A percentile compares a stretch with the other conserved stretches of the same genome.
Conservation (phyloP, 805 yeast genomes). For the Metschnikowia lochheadii region DNA sequence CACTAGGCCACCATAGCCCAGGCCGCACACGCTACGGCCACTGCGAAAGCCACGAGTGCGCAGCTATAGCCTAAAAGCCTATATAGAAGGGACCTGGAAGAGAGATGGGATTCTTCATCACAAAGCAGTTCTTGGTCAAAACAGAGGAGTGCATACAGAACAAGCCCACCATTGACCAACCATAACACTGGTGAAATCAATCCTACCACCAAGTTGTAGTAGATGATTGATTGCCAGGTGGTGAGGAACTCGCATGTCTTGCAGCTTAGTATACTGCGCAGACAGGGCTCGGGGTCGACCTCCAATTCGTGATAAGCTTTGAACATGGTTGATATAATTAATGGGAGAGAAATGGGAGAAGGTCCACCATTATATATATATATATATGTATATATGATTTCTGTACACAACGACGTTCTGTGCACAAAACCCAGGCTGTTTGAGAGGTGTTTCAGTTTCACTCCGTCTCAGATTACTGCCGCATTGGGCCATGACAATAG, state of each 20-base stretch:
- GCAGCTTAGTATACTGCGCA: slow-evolving; percentile 3
- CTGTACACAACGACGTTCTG: too few species aligned
- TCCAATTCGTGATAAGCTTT: not conserved
- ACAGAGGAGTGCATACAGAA: slow-evolving; percentile 5
- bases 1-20: not conserved
- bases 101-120: not conserved
- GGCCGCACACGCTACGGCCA: slow-evolving; percentile 2
- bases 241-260: slow-evolving; percentile 8
- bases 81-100: not conserved
- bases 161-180: slow-evolving; percentile 6
- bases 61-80: slow-evolving; percentile 3
- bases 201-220: slow-evolving; percentile 13
- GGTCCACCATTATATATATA: too few species aligned
- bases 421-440: too few species aligned
- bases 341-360: too few species aligned
- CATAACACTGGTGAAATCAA: slow-evolving; percentile 11
- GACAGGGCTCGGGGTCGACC: not conserved
- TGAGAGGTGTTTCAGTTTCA: too few species aligned
- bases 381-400: too few species aligned
- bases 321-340: not conserved
- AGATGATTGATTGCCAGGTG: slow-evolving; percentile 9
- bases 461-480: not conserved
- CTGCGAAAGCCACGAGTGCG: slow-evolving; percentile 3
- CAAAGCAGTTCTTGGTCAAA: slow-evolving; percentile 8
- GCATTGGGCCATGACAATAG: not conserved